Conservation (phyloP, 169 alveolate genomes). For the Plasmodium inui region DNA sequence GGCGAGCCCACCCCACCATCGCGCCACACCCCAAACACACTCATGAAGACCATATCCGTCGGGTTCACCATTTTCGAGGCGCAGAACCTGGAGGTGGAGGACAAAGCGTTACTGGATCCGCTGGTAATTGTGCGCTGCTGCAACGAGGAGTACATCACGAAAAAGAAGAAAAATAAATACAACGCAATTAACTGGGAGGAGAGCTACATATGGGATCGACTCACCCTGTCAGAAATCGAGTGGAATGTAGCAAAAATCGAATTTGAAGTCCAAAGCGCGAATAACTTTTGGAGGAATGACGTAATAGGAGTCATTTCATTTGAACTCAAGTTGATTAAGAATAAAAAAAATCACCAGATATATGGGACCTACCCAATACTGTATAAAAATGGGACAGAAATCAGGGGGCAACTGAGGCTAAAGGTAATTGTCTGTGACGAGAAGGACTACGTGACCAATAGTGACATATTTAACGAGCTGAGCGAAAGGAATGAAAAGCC, state of each 20-base stretch:
- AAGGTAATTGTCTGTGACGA: conserved; percentile 90
- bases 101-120: conserved; percentile 85
- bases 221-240: conserved; percentile 86
- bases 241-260: conserved; percentile 92
- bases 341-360: conserved; percentile 87
- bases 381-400: conserved; percentile 85
- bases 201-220: conserved; percentile 89
- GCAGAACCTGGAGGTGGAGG: conserved; percentile 80
- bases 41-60: conserved; percentile 85
- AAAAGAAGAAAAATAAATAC: conserved; percentile 87
- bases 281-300: conserved; percentile 93
- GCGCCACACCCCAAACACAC: background rate
- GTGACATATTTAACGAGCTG: conserved; percentile 37
- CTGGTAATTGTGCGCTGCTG: conserved; percentile 93
- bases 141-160: conserved; percentile 89
- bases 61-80: conserved; percentile 91
- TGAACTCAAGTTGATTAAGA: conserved; percentile 88
- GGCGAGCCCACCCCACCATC: background rate
- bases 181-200: conserved; percentile 93
- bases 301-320: conserved; percentile 88
- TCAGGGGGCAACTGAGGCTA: conserved; percentile 84
- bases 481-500: conserved; percentile 6
- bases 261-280: conserved; percentile 93
- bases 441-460: conserved; percentile 77
- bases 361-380: conserved; percentile 86